Base-by-base conservation (phyloP, 2,329 filamentous ascomycete species). In the Colletotrichum falcatum region DNA sequence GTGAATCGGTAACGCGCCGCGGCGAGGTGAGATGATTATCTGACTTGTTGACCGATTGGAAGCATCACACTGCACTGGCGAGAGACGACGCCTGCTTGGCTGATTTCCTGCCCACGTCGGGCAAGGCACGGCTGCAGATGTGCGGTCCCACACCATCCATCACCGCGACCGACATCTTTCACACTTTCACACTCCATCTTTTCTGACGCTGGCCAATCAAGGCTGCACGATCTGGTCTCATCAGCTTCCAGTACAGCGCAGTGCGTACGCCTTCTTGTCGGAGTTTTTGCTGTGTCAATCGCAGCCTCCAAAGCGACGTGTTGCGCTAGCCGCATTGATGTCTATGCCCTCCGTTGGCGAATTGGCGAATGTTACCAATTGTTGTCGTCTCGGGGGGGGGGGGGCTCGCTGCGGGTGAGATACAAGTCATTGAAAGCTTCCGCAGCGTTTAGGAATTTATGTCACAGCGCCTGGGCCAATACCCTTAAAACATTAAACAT, bases 61-160 rank as follows among this genome's bases (percentile, higher is more conserved):
- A 44, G 54, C 37, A 39, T 33, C 46, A 49, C 30, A n/a, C n/a
- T n/a, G n/a, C n/a, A 56, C 28, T n/a, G 51, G 59, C 26, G 53
- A 51, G n/a, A 58, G 39, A 68, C 33, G 35, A 28, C 44, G 53
- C 18, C 35, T 58, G 67, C 67, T 61, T 66, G 63, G 56, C 30
- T 59, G 67, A 39, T 56, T 67, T 53, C 46, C 56, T 61, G 28
- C 64, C 64, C 35, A 46, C 64, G 30, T 66, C 56, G 49, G 56
- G 56, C 63, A 67, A 55, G 63, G 63, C 62, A 70, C 61, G 46
- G 51, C 56, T 66, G 55, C 63, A 66, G 51, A 42, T 60, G 33
- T 55, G 54, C 39, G 16, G 37, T 56, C 48, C 55, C 66, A 39
- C 63, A 54, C 28, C 61, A 20, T 60, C 62, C 62, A 54, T 56